Evolutionary conservation across 495 filamentous ascomycete species (phyloP).

Genomic region (Massariosphaeria phaeospora): DNA sequence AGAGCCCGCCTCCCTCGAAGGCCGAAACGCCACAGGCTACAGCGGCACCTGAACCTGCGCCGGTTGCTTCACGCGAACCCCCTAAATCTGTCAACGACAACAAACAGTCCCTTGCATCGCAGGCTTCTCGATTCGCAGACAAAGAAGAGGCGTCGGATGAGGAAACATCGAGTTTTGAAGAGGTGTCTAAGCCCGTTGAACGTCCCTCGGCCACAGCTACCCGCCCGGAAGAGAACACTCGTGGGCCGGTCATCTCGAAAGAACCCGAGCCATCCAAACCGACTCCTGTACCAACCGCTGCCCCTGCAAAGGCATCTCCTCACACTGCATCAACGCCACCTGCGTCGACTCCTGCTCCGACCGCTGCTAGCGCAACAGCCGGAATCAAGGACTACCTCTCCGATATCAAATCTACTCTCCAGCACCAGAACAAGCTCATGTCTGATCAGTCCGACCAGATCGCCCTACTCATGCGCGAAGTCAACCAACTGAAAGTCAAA

Average conservation of each 20-base stretch:
- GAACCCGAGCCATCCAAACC: conserved; percentile 36
- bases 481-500: conserved; percentile 65
- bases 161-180: conserved; percentile 77
- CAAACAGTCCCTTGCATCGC: conserved; percentile 73
- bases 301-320: conserved; percentile 18
- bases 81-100: conserved; percentile 73
- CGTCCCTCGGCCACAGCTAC: conserved; percentile 38
- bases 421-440: conserved; percentile 59
- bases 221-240: conserved; percentile 33
- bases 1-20: conserved; percentile 51
- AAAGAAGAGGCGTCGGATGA: conserved; percentile 57
- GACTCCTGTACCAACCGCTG: conserved; percentile 35
- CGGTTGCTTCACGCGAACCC: conserved; percentile 48
- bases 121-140: conserved; percentile 81
- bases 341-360: conserved; percentile 25
- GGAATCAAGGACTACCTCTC: conserved; percentile 44
- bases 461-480: conserved; percentile 57
- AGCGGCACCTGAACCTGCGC: conserved; percentile 40
- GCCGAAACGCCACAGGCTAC: conserved; percentile 44
- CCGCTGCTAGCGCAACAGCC: conserved; percentile 33
- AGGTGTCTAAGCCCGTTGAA: conserved; percentile 62
- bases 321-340: conserved; percentile 7
- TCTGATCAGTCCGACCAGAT: conserved; percentile 60
- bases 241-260: conserved; percentile 13
- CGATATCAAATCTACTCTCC: conserved; percentile 61